Evolutionary conservation across 495 filamentous ascomycete species (phyloP), one percentile per base, ranked within the genome.

Genomic region (Penicillium daleae): DNA sequence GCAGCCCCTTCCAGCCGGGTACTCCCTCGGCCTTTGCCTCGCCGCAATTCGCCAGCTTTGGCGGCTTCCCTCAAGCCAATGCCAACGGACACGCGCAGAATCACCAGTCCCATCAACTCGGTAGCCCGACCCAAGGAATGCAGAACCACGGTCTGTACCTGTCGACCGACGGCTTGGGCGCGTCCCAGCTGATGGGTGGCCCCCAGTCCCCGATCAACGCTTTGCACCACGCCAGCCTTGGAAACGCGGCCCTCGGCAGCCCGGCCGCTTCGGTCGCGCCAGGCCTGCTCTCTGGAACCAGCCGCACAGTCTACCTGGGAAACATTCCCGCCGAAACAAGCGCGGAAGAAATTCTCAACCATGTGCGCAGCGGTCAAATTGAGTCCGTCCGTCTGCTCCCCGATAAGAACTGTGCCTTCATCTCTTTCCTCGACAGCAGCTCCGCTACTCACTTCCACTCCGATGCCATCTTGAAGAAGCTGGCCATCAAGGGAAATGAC

Each of bases 381-480:
- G 95, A 99, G 80, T 98, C 96, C 26, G 95, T 98, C 39, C 88
- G 95, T 63, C 83, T 98, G 65, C 85, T 99, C 37, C 92, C 93
- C 19, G 95, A 99, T 79, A 99, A 98, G 90, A 99, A 98, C 82
- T 99, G 95, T 76, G 95, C 95, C 62, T 99, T 99, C 81, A 99
- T 99, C 71, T 99, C 95, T 13, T 99, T 99, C 78, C 82, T 98
- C 65, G 95, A 99, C 70, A 91, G 92, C 64, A 94, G 92, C 79
- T 97, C 96, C 29, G 95, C 95, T 50, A 97, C 93, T 24, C 95
- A 99, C 75, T 99, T 99, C 79, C 95, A 99, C 81, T 99, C 95
- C 29, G 95, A 99, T 83, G 95, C 95, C 60, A 98, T 99, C 71
- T 86, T 99, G 84, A 99, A 99, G 83, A 98, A 98, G 80, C 86